phyloP scores from a whole-genome alignment of 257 asterid species.

The Ilex asprella region DNA sequence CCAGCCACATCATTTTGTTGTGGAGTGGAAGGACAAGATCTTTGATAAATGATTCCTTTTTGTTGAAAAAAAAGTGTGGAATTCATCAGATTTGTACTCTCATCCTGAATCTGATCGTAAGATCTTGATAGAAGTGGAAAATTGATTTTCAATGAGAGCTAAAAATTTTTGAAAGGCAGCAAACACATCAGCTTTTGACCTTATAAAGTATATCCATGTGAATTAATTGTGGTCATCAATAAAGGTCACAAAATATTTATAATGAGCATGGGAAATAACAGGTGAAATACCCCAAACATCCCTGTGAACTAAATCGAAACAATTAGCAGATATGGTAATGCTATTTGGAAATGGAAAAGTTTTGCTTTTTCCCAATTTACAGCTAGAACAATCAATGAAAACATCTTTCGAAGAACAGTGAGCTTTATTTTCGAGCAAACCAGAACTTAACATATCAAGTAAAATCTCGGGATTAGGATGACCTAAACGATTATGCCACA shows the following conservation, averaged over 20 bases:
- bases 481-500: constrained; percentile 11
- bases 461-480: neutral
- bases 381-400: neutral
- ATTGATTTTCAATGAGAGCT: neutral
- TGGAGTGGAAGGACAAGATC: neutral
- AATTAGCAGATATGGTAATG: neutral
- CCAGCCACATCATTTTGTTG: neutral
- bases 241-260: too few species aligned
- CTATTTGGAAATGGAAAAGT: neutral
- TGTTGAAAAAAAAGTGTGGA: neutral
- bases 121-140: neutral
- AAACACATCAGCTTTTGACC: neutral
- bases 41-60: neutral
- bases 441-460: neutral
- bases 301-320: neutral
- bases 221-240: too few species aligned
- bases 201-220: too few species aligned
- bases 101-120: neutral
- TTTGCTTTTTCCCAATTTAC: neutral
- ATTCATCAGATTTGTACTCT: neutral
- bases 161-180: too few species aligned
- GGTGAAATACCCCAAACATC: too few species aligned
- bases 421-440: neutral
- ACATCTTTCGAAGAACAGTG: neutral
- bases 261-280: too few species aligned